phyloP scores from a whole-genome alignment of 257 asterid species.

The Solanum arcanum region DNA sequence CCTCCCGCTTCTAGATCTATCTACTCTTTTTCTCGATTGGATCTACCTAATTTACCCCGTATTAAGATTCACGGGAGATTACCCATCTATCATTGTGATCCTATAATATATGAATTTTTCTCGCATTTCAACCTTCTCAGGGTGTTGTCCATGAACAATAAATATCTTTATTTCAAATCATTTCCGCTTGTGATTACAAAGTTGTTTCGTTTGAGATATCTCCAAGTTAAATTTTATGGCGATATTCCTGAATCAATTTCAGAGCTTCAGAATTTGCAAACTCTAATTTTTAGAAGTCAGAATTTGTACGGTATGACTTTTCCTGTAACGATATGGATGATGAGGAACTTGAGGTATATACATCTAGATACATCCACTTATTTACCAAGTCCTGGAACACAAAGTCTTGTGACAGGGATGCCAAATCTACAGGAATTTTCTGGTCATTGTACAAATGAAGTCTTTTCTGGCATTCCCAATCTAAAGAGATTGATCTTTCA shows the following conservation, averaged over 20 bases:
- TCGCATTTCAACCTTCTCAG: neutral
- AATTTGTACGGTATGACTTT: too few species aligned
- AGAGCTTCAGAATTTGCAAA: neutral
- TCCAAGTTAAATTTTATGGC: neutral
- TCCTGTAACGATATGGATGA: neutral
- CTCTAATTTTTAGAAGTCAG: too few species aligned
- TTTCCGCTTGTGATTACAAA: neutral
- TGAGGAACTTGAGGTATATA: neutral
- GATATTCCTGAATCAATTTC: neutral
- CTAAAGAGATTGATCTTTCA: neutral
- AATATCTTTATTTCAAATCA: too few species aligned
- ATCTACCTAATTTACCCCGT: neutral
- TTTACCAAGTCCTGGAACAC: neutral
- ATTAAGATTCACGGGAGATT: too few species aligned
- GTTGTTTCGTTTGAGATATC: neutral
- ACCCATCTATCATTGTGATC: rapidly evolving
- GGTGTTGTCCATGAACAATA: too few species aligned
- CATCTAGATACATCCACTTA: too few species aligned
- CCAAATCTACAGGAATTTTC: neutral
- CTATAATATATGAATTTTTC: neutral
- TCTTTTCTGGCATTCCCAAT: neutral
- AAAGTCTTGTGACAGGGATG: neutral
- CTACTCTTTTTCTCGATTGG: neutral
- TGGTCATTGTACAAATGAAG: neutral
- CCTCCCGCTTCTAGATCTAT: neutral